Evolutionary conservation across 257 asterid genomes (phyloP), one percentile per base, ranked within the genome.

Genomic region (Cruciata laevipes): DNA sequence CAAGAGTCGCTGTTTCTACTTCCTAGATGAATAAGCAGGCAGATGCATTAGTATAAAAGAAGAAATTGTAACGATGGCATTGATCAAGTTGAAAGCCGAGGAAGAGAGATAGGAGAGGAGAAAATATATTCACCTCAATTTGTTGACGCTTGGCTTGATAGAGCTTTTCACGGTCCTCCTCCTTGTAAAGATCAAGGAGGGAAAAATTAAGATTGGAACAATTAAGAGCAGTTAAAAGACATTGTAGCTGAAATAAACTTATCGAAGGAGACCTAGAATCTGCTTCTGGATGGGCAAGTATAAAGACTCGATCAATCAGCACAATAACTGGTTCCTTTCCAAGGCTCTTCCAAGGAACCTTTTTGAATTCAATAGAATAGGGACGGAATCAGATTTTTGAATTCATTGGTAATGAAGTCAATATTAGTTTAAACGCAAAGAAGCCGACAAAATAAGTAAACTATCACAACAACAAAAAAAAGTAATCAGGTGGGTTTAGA

Each of bases 281-380:
- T 62, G 86, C 76, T 35, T 77, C 87, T 71, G 97, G 95, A 81
- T 83, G 90, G 57, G 96, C 99, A 77, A 93, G 91, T 75, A 93
- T 84, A 76, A 93, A 93, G 64, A 93, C 92, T 76, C 83, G 88
- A 77, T 93, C 99, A 72, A 93, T 90, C 66, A 88, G 92, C 84
- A 93, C 99, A 76, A 93, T 90, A 69, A 93, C 99, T 3, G 99
- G 99, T 86, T 93, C 99, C 86, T 93, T 93, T 69, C 99, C 99
- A 63, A 93, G 97, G 74, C 99, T 73, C 81, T 93, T 93, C 99
- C 99, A 93, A 69, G 99, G 99, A 71, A 93, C 99, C 99, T 93
- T 71, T 77, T 70, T 10, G 17, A 61, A 63, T 37, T 12, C 21
- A 32, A 33, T 24, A 55, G 31, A 5, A 37, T 30, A 33, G 31